Percentiles rank a stretch among this genome's conserved stretches.
Conservation (phyloP, 2,329 filamentous ascomycete species). For the Scleromitrula shiraiana region DNA sequence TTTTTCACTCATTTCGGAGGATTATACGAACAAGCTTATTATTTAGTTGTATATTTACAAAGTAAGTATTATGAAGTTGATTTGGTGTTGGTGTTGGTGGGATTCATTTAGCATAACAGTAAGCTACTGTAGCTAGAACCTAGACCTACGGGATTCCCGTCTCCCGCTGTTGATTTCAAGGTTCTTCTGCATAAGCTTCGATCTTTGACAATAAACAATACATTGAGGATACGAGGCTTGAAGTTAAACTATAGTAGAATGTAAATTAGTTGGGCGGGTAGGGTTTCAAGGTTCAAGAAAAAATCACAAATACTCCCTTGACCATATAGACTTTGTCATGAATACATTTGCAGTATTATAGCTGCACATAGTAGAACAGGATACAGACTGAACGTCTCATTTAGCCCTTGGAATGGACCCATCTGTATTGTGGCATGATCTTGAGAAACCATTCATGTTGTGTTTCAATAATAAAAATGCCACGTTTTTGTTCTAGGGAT, state of each 20-base stretch:
- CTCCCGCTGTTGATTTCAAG: slow-evolving; percentile 4
- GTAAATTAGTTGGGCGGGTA: background rate
- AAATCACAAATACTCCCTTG: no score
- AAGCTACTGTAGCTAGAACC: no score
- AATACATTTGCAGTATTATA: slow-evolving; percentile 3
- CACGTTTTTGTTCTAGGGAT: slow-evolving; percentile 5
- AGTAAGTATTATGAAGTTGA: no score
- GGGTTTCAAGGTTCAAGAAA: background rate
- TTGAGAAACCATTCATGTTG: slow-evolving; percentile 4
- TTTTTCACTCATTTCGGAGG: slow-evolving; percentile 1
- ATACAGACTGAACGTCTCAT: slow-evolving; percentile 6
- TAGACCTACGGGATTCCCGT: slow-evolving; percentile 17
- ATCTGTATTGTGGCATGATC: slow-evolving; percentile 11
- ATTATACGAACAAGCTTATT: slow-evolving; percentile 4
- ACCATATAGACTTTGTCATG: background rate
- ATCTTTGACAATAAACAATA: background rate
- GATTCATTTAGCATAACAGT: slow-evolving; percentile 7
- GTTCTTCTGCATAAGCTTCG: slow-evolving; percentile 8
- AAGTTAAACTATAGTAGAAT: background rate
- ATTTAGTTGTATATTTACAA: no score
- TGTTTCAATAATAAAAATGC: slow-evolving; percentile 4
- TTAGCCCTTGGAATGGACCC: no score
- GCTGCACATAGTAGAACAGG: slow-evolving; percentile 7
- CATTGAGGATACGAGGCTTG: background rate
- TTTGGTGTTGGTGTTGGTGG: slow-evolving; percentile 10